Percentiles rank a stretch among this genome's conserved stretches.
Conservation (phyloP, 2,329 filamentous ascomycete genomes). For the Monosporascus sp. region DNA sequence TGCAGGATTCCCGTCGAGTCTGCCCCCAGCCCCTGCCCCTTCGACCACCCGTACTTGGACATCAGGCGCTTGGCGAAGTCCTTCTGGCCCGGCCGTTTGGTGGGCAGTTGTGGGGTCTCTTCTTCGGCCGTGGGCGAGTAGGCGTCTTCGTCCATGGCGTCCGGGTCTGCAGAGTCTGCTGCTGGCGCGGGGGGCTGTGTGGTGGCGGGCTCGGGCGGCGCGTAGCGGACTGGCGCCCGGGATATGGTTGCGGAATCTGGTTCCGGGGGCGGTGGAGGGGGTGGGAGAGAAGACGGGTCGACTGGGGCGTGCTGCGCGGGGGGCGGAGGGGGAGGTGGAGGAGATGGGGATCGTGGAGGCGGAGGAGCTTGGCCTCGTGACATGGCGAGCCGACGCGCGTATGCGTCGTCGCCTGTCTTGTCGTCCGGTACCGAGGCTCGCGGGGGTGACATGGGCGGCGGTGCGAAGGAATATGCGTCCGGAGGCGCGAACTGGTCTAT, state of each 20-base stretch:
- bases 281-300: conserved; percentile 22
- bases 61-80: conserved; percentile 86
- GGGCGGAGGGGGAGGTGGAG: conserved; percentile 23
- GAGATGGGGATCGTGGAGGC: conserved; percentile 18
- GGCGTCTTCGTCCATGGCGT: conserved; percentile 29
- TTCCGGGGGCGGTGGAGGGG: conserved; percentile 31
- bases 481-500: conserved; percentile 58
- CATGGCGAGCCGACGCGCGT: conserved; percentile 56
- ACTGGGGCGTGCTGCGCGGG: conserved; percentile 22
- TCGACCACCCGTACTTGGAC: conserved; percentile 89
- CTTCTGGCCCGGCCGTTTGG: conserved; percentile 69
- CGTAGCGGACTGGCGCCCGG: conserved; percentile 72
- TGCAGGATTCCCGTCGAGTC: conserved; percentile 77
- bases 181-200: conserved; percentile 30
- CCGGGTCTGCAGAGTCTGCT: conserved; percentile 28
- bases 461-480: conserved; percentile 49
- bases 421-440: conserved; percentile 47
- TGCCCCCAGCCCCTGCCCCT: conserved; percentile 82
- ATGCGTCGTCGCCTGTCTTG: conserved; percentile 64
- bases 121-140: conserved; percentile 22
- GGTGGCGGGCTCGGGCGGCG: conserved; percentile 43
- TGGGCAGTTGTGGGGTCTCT: conserved; percentile 36
- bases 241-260: conserved; percentile 59
- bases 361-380: conserved; percentile 34
- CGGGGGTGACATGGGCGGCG: conserved; percentile 46